Evolutionary conservation across 176 grass and related monocot species (phyloP), one percentile per base, ranked within the genome.

Genomic region (Oryza meyeriana): DNA sequence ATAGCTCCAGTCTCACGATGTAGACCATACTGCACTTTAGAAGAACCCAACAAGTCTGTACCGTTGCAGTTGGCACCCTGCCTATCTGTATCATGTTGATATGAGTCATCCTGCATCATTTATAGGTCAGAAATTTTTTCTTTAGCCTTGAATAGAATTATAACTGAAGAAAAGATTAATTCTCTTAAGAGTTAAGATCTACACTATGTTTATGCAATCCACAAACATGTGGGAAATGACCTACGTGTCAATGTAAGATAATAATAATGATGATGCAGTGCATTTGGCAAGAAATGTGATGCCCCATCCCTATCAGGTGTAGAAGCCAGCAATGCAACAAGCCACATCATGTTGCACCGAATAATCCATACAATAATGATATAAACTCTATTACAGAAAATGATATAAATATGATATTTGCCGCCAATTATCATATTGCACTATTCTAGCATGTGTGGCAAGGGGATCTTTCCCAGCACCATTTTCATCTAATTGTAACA

Each of bases 61-160:
- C 26, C 28, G 64, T 75, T 74, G 39, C 27, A 26, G n/a, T 34
- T 74, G 71, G 58, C 22, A 74, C 59, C 38, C 20, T 16, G 35
- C 39, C 70, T 62, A 45, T 17, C 39, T 16, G 26, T 26, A 83
- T 47, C 38, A 35, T 61, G 61, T 66, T 22, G 55, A 47, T 74
- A 83, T 1, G 12, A 30, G 25, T 73, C 80, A 74, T 82, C 80
- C 80, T 82, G 80, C 78, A 64, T 14, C 52, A 57, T 57, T n/a
- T 31, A 45, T 27, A 69, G 10, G 32, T 38, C 52, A 32, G 11
- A 39, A 67, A 38, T 26, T 16, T 28, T 47, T 50, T 35, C 64
- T 36, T 69, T 52, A 13, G 27, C 45, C 5, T 33, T 58, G 22
- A 50, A 69, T 69, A 80, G 50, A 57, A 52, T 33, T n/a, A 34